Percentiles rank a stretch among this genome's conserved stretches.
Conservation (phyloP, 2,329 filamentous ascomycete genomes). For the Exophiala xenobiotica region DNA sequence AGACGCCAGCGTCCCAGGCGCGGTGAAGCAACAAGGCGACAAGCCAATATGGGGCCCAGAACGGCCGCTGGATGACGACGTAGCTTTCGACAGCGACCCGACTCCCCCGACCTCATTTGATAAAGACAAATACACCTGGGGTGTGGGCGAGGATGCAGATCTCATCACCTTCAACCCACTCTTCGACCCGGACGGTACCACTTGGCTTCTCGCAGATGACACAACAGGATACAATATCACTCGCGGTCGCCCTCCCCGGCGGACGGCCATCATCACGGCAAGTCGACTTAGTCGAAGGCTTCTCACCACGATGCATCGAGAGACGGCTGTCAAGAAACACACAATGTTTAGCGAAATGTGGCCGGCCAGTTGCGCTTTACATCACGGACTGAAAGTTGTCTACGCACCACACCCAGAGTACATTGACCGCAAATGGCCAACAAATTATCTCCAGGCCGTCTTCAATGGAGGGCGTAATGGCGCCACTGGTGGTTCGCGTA, state of each 20-base stretch:
- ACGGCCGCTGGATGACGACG: slow-evolving; percentile 68
- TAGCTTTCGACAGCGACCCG: slow-evolving; percentile 65
- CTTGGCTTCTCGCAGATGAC: slow-evolving; percentile 77
- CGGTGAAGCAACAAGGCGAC: slow-evolving; percentile 46
- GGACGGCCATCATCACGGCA: slow-evolving; percentile 85
- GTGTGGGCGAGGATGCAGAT: slow-evolving; percentile 85
- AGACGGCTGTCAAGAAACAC: slow-evolving; percentile 80
- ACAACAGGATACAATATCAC: slow-evolving; percentile 79
- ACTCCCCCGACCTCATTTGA: slow-evolving; percentile 75
- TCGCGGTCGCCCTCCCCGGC: slow-evolving; percentile 63
- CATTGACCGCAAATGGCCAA: slow-evolving; percentile 83
- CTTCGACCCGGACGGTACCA: slow-evolving; percentile 84
- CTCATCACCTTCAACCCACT: slow-evolving; percentile 89
- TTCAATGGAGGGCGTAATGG: slow-evolving; percentile 79
- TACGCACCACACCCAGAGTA: slow-evolving; percentile 87
- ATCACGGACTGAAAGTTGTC: slow-evolving; percentile 90
- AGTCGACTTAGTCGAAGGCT: slow-evolving; percentile 78
- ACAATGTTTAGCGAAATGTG: slow-evolving; percentile 97
- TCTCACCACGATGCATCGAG: slow-evolving; percentile 82
- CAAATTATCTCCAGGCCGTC: slow-evolving; percentile 70
- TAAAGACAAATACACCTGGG: slow-evolving; percentile 81
- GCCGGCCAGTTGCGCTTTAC: slow-evolving; percentile 81
- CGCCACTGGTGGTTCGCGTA: slow-evolving; percentile 69
- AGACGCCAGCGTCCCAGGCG: slow-evolving; percentile 30
- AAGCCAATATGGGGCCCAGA: slow-evolving; percentile 81